Percentiles rank a stretch among this genome's conserved stretches.
phyloP scores from a whole-genome alignment of 2,329 filamentous ascomycete genomes.

The Aspergillus felis region DNA sequence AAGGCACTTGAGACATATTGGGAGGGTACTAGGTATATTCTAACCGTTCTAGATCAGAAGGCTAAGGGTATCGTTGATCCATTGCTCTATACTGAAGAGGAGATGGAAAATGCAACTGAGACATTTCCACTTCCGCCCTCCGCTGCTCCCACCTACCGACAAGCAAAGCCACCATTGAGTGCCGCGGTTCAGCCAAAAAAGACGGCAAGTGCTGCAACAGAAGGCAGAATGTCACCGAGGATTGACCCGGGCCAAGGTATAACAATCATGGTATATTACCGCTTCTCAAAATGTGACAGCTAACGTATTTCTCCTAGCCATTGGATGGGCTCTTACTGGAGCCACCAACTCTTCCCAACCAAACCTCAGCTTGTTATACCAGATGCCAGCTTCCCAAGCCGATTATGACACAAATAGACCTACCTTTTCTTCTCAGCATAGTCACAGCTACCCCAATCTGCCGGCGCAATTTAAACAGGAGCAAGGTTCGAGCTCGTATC shows the following conservation, averaged over 20 bases:
- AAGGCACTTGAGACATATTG: slow-evolving; percentile 79
- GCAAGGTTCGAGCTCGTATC: slow-evolving; percentile 20
- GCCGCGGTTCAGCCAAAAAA: slow-evolving; percentile 21
- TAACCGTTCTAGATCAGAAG: slow-evolving; percentile 82
- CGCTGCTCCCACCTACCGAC: slow-evolving; percentile 49
- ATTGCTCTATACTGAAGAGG: slow-evolving; percentile 62
- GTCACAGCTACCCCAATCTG: slow-evolving; percentile 24
- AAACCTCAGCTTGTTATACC: slow-evolving; percentile 76
- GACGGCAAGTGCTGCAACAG: slow-evolving; percentile 17
- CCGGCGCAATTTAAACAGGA: slow-evolving; percentile 18
- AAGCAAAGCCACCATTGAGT: slow-evolving; percentile 29
- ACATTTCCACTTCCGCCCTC: slow-evolving; percentile 50
- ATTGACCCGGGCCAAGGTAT: slow-evolving; percentile 51
- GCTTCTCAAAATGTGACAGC: slow-evolving; percentile 6
- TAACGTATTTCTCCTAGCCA: slow-evolving; percentile 52
- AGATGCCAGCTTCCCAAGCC: slow-evolving; percentile 47
- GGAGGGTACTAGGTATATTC: slow-evolving; percentile 81
- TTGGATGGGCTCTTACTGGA: slow-evolving; percentile 84
- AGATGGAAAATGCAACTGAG: slow-evolving; percentile 69
- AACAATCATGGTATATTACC: slow-evolving; percentile 6
- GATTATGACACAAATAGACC: slow-evolving; percentile 23
- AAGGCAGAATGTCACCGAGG: slow-evolving; percentile 41
- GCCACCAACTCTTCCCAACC: slow-evolving; percentile 82
- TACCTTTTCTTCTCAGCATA: slow-evolving; percentile 28
- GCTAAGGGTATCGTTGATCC: slow-evolving; percentile 81